These are phyloP conservation scores for Alternaria viburni DNA, from an alignment of 2,329 filamentous ascomycete genomes.

Conservation along the genomic window DNA sequence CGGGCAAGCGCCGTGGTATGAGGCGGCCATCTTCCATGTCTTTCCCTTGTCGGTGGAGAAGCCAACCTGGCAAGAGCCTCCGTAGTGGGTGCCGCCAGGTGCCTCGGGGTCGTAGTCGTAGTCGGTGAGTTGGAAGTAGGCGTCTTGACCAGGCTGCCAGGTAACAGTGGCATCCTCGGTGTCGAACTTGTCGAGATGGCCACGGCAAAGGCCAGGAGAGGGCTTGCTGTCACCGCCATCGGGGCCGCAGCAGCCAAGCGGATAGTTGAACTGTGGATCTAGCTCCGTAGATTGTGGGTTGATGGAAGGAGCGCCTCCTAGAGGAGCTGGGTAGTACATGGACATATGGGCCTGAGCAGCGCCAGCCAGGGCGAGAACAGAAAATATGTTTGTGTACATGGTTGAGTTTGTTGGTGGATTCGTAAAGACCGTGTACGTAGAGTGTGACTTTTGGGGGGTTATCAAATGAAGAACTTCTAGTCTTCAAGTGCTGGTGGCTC, in stretches of 20 bases:
- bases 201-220: conserved; percentile 50
- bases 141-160: conserved; percentile 52
- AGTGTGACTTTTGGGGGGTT: conserved; percentile 10
- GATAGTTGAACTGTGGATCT: conserved; percentile 49
- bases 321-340: conserved; percentile 51
- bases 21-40: conserved; percentile 54
- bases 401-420: conserved; percentile 6
- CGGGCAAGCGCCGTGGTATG: conserved; percentile 57
- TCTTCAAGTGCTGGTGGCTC: conserved; percentile 16
- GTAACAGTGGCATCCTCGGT: conserved; percentile 52
- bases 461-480: conserved; percentile 14
- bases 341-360: conserved; percentile 51
- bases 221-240: conserved; percentile 42
- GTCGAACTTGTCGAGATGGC: conserved; percentile 53
- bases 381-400: conserved; percentile 38
- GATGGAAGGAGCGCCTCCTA: conserved; percentile 55
- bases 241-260: conserved; percentile 55
- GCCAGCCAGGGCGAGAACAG: conserved; percentile 36
- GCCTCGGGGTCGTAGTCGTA: conserved; percentile 42
- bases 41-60: conserved; percentile 53
- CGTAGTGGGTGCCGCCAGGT: conserved; percentile 52
- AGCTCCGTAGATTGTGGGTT: conserved; percentile 34
- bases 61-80: conserved; percentile 56
- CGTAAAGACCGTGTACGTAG: conserved; percentile 13
- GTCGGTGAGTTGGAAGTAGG: conserved; percentile 47